Conservation (phyloP, 2,329 filamentous ascomycete species). For the Zasmidium citrigriseum region DNA sequence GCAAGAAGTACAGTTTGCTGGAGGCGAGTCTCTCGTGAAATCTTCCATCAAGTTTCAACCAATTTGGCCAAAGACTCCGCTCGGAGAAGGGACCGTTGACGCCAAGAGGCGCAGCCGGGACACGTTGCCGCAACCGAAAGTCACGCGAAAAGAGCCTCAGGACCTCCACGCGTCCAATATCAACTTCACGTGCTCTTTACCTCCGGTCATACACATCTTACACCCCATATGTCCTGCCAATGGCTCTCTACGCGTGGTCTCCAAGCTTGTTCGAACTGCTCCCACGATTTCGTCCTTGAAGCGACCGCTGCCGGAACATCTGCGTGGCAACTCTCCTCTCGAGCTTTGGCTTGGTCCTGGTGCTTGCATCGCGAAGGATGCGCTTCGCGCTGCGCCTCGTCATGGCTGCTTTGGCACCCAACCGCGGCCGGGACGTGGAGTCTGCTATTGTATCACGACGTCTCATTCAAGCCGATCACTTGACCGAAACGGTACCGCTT, state of each 20-base stretch:
- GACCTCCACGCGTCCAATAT: background rate
- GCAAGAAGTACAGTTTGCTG: background rate
- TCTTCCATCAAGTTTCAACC: background rate
- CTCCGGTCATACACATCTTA: background rate
- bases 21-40: background rate
- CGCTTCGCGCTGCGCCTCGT: background rate
- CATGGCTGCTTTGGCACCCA: background rate
- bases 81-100: no score
- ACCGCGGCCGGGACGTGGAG: background rate
- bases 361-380: background rate
- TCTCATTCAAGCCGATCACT: background rate
- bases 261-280: background rate
- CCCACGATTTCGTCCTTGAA: background rate
- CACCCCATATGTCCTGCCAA: background rate
- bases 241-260: background rate
- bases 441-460: background rate
- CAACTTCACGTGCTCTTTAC: background rate
- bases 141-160: background rate
- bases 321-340: background rate
- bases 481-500: background rate
- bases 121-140: background rate
- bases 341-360: background rate
- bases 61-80: no score
- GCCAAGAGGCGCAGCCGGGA: no score
- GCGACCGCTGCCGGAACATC: background rate